A percentile compares a stretch with the other conserved stretches of the same genome.
These are phyloP conservation scores for Umbelopsis isabellina DNA, from an alignment of 192 early-diverging fungal genomes.

Conservation along the genomic window DNA sequence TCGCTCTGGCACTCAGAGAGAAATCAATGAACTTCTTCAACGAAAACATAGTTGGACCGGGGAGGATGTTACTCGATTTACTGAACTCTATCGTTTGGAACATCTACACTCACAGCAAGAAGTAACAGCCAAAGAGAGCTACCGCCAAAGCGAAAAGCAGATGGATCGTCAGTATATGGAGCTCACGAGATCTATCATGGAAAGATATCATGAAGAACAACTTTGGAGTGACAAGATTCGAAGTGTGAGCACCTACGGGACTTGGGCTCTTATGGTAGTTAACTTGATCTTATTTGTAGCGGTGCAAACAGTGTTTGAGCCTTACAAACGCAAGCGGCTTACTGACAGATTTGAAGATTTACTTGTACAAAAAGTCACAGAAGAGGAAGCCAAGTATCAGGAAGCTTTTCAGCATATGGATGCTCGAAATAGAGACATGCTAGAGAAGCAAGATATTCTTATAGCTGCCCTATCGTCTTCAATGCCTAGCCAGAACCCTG, in stretches of 20 bases:
- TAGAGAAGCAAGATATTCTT: constrained; percentile 36
- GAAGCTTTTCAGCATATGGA: constrained; percentile 39
- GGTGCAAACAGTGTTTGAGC: constrained; percentile 78
- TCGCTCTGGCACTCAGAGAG: constrained; percentile 68
- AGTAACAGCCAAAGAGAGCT: constrained; percentile 44
- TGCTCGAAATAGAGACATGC: constrained; percentile 21
- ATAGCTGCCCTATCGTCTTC: constrained; percentile 18
- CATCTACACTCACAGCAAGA: constrained; percentile 65
- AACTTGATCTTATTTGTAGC: constrained; percentile 69
- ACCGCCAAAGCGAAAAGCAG: constrained; percentile 56
- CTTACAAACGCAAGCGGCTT: constrained; percentile 66
- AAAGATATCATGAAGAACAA: constrained; percentile 83
- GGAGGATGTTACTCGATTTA: constrained; percentile 76
- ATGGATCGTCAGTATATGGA: constrained; percentile 68
- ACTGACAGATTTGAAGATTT: constrained; percentile 70
- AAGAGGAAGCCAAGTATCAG: constrained; percentile 44
- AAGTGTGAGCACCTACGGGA: constrained; percentile 72
- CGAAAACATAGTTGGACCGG: constrained; percentile 78
- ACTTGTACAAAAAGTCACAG: constrained; percentile 47
- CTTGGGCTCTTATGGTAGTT: constrained; percentile 71
- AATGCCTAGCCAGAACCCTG: neutral
- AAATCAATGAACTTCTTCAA: constrained; percentile 77
- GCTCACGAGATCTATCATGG: constrained; percentile 69
- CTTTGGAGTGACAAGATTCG: constrained; percentile 89
- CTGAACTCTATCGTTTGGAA: constrained; percentile 72